phyloP scores from a whole-genome alignment of 2,329 filamentous ascomycete genomes.

The Venturia oleaginea region DNA sequence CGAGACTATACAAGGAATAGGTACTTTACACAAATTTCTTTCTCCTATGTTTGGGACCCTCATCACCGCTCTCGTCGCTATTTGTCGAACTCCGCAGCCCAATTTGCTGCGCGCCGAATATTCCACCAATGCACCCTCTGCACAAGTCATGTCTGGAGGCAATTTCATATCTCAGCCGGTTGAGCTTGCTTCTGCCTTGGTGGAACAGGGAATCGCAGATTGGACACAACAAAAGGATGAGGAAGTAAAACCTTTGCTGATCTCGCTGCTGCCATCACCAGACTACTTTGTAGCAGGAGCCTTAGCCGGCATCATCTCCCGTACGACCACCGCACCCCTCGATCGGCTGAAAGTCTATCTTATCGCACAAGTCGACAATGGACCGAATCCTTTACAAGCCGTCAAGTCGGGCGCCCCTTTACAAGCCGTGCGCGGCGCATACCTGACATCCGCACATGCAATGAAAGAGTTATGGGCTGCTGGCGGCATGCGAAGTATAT shows the following conservation, averaged over 20 bases:
- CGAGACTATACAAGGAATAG: slow-evolving; percentile 85
- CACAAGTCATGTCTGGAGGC: neutral
- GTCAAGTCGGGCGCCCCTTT: slow-evolving; percentile 62
- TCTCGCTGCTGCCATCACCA: slow-evolving; percentile 66
- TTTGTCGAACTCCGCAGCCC: slow-evolving; percentile 19
- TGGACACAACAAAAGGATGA: slow-evolving; percentile 3
- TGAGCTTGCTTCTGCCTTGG: slow-evolving; percentile 2
- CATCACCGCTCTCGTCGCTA: slow-evolving; percentile 30
- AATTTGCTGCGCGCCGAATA: slow-evolving; percentile 1
- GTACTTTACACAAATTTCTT: slow-evolving; percentile 66
- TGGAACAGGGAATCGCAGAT: slow-evolving; percentile 16
- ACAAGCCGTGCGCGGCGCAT: slow-evolving; percentile 55
- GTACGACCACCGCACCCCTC: slow-evolving; percentile 89
- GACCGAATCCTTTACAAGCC: slow-evolving; percentile 51
- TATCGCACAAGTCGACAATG: slow-evolving; percentile 73
- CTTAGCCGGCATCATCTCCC: slow-evolving; percentile 85
- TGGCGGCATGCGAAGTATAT: slow-evolving; percentile 80
- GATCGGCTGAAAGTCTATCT: slow-evolving; percentile 96
- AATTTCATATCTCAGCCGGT: slow-evolving; percentile 12
- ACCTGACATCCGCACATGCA: slow-evolving; percentile 62
- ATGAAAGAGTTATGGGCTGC: slow-evolving; percentile 72
- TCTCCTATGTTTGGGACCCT: slow-evolving; percentile 68
- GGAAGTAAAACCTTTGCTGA: slow-evolving; percentile 37
- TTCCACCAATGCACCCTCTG: neutral
- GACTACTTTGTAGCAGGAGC: slow-evolving; percentile 97